Conservation (phyloP, 371 early-diverging fungal genomes). For the Neoconidiobolus thromboides region DNA sequence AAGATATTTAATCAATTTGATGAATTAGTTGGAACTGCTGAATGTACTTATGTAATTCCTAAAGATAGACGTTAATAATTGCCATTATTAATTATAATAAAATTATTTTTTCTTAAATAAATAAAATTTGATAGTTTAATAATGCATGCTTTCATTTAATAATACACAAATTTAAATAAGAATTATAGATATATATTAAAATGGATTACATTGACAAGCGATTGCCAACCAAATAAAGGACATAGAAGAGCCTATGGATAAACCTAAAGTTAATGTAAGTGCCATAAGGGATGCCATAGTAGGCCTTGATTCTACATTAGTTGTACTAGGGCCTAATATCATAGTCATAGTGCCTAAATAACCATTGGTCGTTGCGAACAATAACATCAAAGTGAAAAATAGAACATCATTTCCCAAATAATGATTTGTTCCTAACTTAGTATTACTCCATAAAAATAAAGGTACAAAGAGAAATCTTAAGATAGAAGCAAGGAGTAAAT, state of each 20-base stretch:
- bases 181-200: not conserved
- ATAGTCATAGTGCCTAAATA: conserved; percentile 47
- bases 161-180: not conserved
- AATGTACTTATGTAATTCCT: no score
- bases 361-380: conserved; percentile 50
- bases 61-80: no score
- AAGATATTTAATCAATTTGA: no score
- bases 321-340: conserved; percentile 46
- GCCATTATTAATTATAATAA: no score
- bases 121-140: no score
- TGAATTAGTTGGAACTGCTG: no score
- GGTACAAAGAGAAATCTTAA: conserved; percentile 40
- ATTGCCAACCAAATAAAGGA: conserved; percentile 27
- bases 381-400: conserved; percentile 32
- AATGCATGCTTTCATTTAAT: no score
- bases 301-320: conserved; percentile 30
- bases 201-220: conserved; percentile 9
- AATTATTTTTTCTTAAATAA: no score
- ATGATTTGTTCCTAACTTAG: conserved; percentile 17
- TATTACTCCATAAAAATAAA: conserved; percentile 45
- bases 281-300: conserved; percentile 46
- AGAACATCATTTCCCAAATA: conserved; percentile 23
- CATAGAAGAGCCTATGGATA: conserved; percentile 17
- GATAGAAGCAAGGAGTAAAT: conserved; percentile 22
- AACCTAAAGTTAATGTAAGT: conserved; percentile 42